Base-by-base conservation (phyloP, 2,329 filamentous ascomycete genomes). In the Botrytis aclada region DNA sequence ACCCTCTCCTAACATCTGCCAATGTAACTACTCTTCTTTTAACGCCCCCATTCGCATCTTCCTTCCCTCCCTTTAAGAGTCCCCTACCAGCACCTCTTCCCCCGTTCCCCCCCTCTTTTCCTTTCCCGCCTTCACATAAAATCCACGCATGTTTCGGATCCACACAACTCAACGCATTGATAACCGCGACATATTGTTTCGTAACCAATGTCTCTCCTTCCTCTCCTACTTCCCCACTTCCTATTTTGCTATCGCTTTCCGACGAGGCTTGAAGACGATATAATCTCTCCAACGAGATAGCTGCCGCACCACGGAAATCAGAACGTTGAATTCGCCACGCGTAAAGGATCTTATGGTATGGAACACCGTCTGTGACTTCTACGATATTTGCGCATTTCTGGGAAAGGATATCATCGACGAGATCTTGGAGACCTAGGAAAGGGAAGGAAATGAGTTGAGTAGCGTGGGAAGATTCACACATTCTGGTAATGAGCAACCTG, bases 111-210 rank as follows among this genome's bases (percentile, higher is more conserved):
- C 79, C 71, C 56, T 32, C n/a, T 77, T 76, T 77, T 43, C 78
- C 74, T 78, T 79, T 72, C 61, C 83, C 69, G 71, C 85, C 83
- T 77, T 87, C 84, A n/a, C 84, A 82, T 66, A 88, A 90, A 81
- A 97, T 89, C 88, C 97, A 99, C 1, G 91, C 92, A 79, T 97
- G 92, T 75, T 93, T 89, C 77, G 88, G 89, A 66, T 93, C 90
- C 58, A 98, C 94, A 76, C 94, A 97, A 76, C 92, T 93, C 74
- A 99, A 85, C 1, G 94, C 91, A 81, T 99, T 99, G 84, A 99
- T 97, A 62, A 99, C 88, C 74, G 94, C 87, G n/a, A 98, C 84
- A 78, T 97, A 96, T 79, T 93, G 92, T 77, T 92, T 89, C 64
- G 91, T 90, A 45, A 93, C 86, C 0, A 86, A 85, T 0, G 89